Evolutionary conservation across 495 filamentous ascomycete genomes (phyloP).

Genomic region (Lepraria neglecta): DNA sequence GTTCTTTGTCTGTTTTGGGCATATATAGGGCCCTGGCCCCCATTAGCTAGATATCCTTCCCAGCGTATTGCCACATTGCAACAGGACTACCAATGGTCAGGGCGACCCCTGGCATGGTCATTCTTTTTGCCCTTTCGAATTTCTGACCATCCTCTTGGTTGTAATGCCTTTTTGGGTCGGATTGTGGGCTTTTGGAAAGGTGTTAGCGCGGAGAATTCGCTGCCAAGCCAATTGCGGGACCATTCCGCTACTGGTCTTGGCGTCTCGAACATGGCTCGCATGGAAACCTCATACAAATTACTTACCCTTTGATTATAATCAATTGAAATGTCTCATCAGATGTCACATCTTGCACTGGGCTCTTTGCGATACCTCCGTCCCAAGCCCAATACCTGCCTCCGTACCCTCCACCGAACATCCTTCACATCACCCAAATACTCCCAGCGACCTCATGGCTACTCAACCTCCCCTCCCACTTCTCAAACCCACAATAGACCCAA

Average conservation of each 20-base stretch:
- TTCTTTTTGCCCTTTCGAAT: background rate
- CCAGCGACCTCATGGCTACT: slow-evolving; percentile 3
- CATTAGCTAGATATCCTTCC: too few species aligned
- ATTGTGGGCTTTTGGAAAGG: too few species aligned
- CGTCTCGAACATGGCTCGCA: background rate
- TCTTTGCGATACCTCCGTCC: background rate
- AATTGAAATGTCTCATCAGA: background rate
- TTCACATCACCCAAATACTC: slow-evolving; percentile 6
- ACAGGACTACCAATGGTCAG: too few species aligned
- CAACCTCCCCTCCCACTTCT: background rate
- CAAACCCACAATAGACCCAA: slow-evolving; percentile 6
- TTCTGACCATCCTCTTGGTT: too few species aligned
- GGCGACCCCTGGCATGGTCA: background rate
- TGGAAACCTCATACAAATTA: background rate
- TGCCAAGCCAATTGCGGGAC: too few species aligned
- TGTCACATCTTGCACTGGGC: background rate
- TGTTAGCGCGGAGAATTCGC: too few species aligned
- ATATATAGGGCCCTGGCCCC: too few species aligned
- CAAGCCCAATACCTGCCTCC: background rate
- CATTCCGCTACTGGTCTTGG: background rate
- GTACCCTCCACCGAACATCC: background rate
- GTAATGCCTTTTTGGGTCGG: too few species aligned
- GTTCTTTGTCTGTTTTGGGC: too few species aligned
- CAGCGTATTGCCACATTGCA: too few species aligned
- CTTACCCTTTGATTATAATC: too few species aligned